These are phyloP conservation scores for Colletotrichum tropicicola DNA, from an alignment of 2,329 filamentous ascomycete genomes.

Conservation along the genomic window DNA sequence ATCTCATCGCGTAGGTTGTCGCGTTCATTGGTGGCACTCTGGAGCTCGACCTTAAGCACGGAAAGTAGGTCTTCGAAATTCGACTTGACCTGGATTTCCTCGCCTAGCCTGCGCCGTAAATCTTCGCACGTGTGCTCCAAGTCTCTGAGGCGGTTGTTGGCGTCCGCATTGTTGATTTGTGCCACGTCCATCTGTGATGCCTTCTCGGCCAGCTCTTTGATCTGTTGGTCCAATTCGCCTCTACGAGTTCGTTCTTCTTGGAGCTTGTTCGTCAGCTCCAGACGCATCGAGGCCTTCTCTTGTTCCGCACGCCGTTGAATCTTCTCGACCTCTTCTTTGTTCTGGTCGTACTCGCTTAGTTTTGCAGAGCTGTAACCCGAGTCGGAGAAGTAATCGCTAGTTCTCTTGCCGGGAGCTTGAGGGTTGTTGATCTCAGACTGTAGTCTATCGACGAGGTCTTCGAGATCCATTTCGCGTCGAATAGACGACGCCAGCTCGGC, in stretches of 20 bases:
- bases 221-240: slow-evolving; percentile 82
- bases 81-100: slow-evolving; percentile 87
- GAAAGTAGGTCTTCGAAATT: slow-evolving; percentile 93
- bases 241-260: slow-evolving; percentile 85
- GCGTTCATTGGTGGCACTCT: slow-evolving; percentile 84
- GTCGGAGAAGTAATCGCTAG: slow-evolving; percentile 98
- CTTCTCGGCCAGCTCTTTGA: slow-evolving; percentile 82
- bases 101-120: slow-evolving; percentile 79
- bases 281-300: slow-evolving; percentile 85
- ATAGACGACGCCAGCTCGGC: slow-evolving; percentile 93
- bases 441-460: slow-evolving; percentile 89
- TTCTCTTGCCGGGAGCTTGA: slow-evolving; percentile 72
- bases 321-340: slow-evolving; percentile 79
- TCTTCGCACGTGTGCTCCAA: slow-evolving; percentile 85
- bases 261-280: slow-evolving; percentile 82
- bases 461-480: slow-evolving; percentile 92
- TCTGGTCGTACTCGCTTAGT: slow-evolving; percentile 72
- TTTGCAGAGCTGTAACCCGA: slow-evolving; percentile 89
- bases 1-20: slow-evolving; percentile 92
- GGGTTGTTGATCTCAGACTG: slow-evolving; percentile 78
- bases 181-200: slow-evolving; percentile 70
- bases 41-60: slow-evolving; percentile 83
- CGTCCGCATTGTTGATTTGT: slow-evolving; percentile 65
- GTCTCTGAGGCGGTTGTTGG: slow-evolving; percentile 73
- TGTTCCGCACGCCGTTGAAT: slow-evolving; percentile 87